Base-by-base conservation (phyloP, 169 alveolate genomes). In the Cryptosporidium meleagridis region DNA sequence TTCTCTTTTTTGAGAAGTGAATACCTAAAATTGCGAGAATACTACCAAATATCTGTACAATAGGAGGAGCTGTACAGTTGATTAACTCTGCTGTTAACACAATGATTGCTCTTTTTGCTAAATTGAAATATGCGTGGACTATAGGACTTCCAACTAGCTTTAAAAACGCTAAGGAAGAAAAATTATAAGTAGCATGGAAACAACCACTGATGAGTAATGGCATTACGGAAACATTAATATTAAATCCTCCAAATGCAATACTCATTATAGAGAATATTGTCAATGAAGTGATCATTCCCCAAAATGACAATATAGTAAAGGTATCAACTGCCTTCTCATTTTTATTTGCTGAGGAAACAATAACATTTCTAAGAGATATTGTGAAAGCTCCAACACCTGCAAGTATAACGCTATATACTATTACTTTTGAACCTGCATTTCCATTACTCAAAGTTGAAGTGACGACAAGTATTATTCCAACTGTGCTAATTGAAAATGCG, bases 31-130 rank as follows among this genome's bases (percentile, higher is more conserved):
- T 85, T 29, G 92, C 92, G 29, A 85, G 59, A 31, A 58, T 33
- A 52, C 87, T 71, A 9, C 92, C 92, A 8, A 85, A 23, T 8
- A 85, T 52, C 23, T 85, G 92, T 31, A 85, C 59, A n/a, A 62
- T 12, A 7, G 92, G 85, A 33, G 92, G 92, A 3, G 85, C 35
- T 35, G 87, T 75, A 39, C 92, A 85, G 69, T 75, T 65, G 44
- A 85, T 61, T 45, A 85, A 39, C 31, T 85, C 92, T 2, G 92
- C 92, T 48, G 92, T 85, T 61, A 85, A 37, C 37, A 85, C 86
- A 65, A 70, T 70, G 31, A 85, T 75, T 23, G 86, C 86, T 55
- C 92, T 65, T 39, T 85, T 85, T 35, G 86, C 92, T 26, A 75
- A 44, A 52, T 85, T 85, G 35, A 85, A 85, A 59, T 69, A 85